Evolutionary conservation across 331 rosid species (phyloP).

Genomic region (Pyracantha coccinea): DNA sequence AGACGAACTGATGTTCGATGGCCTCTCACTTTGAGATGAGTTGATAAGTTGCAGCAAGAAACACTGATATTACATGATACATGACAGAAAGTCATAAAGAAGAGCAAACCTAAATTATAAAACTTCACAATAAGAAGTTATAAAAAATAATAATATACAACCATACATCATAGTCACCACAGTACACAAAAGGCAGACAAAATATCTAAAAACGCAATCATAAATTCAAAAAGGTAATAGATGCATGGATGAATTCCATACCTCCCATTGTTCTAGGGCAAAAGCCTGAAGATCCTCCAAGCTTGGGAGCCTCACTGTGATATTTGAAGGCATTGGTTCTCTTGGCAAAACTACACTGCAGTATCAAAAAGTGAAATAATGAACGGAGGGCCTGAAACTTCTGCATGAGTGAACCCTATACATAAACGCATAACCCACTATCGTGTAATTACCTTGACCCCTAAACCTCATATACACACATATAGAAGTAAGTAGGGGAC

Average conservation of each 20-base stretch:
- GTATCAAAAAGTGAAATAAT: constrained; percentile 9
- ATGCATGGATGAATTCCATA: constrained; percentile 18
- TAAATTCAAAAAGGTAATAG: background rate
- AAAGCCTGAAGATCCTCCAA: constrained; percentile 69
- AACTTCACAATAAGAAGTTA: constrained; percentile 15
- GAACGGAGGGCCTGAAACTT: background rate
- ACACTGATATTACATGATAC: constrained; percentile 62
- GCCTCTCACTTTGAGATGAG: constrained; percentile 67
- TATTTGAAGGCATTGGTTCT: constrained; percentile 84
- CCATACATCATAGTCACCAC: constrained; percentile 1
- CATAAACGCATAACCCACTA: background rate
- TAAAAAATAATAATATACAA: constrained; percentile 2
- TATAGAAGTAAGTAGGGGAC: background rate
- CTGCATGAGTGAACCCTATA: background rate
- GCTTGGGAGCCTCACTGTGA: constrained; percentile 82
- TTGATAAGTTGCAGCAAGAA: constrained; percentile 92
- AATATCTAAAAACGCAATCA: constrained; percentile 8
- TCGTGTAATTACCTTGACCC: background rate
- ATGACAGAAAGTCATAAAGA: constrained; percentile 31
- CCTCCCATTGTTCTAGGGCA: constrained; percentile 94
- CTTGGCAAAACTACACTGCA: constrained; percentile 91
- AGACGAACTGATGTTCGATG: constrained; percentile 68
- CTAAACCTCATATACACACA: background rate
- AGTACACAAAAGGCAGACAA: constrained; percentile 3
- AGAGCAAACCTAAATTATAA: constrained; percentile 18